Conservation (phyloP, 2,329 filamentous ascomycete species). For the Helicocarpus griseus region DNA sequence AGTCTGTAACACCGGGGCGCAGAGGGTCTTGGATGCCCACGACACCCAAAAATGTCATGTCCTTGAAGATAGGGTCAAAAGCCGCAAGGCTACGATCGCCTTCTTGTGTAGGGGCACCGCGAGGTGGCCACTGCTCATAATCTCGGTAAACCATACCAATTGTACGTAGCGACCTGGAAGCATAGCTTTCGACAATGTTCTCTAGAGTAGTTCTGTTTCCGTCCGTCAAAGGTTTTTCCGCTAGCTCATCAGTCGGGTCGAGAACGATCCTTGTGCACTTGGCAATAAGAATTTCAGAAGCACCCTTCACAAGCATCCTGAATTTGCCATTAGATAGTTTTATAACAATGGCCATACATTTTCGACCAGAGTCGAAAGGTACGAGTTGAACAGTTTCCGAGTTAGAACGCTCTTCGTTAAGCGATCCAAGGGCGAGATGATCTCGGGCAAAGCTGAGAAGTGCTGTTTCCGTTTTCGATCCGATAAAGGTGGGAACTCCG, state of each 20-base stretch:
- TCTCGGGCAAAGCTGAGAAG: constrained; percentile 60
- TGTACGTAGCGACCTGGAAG: constrained; percentile 57
- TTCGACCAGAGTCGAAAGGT: constrained; percentile 66
- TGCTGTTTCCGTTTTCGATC: constrained; percentile 70
- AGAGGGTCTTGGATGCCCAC: constrained; percentile 69
- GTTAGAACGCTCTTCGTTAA: constrained; percentile 53
- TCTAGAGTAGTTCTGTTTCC: constrained; percentile 20
- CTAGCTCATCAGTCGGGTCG: constrained; percentile 16
- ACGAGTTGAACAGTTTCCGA: constrained; percentile 58
- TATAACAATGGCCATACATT: constrained; percentile 49
- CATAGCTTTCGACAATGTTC: constrained; percentile 32
- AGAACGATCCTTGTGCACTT: constrained; percentile 25
- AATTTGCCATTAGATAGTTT: constrained; percentile 29
- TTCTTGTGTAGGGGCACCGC: constrained; percentile 43
- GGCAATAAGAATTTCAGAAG: constrained; percentile 37
- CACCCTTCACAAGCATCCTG: constrained; percentile 40
- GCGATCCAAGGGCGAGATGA: constrained; percentile 54
- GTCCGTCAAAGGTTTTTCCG: constrained; percentile 20
- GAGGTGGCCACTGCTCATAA: constrained; percentile 59
- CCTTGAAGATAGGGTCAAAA: constrained; percentile 58
- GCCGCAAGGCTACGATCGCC: constrained; percentile 54
- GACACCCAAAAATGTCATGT: constrained; percentile 64
- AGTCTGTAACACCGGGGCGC: constrained; percentile 55
- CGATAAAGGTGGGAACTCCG: constrained; percentile 53
- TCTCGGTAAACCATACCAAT: constrained; percentile 67